Evolutionary conservation across 108 stramenopile species (phyloP), one percentile per base, ranked within the genome.

Genomic region (Conticribra guillardii): DNA sequence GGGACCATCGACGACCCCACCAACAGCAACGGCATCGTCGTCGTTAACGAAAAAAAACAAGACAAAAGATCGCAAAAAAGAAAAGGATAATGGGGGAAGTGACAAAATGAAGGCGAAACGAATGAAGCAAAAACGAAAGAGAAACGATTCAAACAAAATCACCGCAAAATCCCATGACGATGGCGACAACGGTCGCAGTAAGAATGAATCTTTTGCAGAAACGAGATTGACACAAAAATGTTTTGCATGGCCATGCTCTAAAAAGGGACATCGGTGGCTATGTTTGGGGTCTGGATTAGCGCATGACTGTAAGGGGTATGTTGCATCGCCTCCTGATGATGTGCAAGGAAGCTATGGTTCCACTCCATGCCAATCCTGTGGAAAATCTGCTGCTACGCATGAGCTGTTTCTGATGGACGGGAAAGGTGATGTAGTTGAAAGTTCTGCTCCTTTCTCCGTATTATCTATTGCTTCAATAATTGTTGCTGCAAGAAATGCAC

Each of bases 261-360:
- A 46, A 54, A 59, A 46, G 18, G 15, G 24, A 1, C 64, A 22
- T 0, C 3, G 58, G 15, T 11, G 30, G 21, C 68, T 76, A 1
- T 22, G 15, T 21, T 47, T 76, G 27, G 76, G 76, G 9, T 41
- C 56, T 51, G 76, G 76, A 19, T 48, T 76, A 11, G 41, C 62
- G 21, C 68, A 76, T 52, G 62, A 69, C 50, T 76, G 76, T 33
- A 49, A 50, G 44, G 57, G 76, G 26, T 76, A 69, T 47, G 48
- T 5, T 34, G 3, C 18, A 27, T 16, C 37, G 63, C 23, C n/a
- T 8, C 0, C 55, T 18, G 17, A 45, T 45, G 47, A 32, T 33
- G 27, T 22, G 45, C 23, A 47, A 23, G 37, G 48, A 28, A 30
- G 7, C 7, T 75, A 75, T 55, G 74, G 66, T n/a, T 68, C 67